These are phyloP conservation scores for Pseudodiploospora longispora DNA, from an alignment of 2,329 filamentous ascomycete species.

Conservation along the genomic window DNA sequence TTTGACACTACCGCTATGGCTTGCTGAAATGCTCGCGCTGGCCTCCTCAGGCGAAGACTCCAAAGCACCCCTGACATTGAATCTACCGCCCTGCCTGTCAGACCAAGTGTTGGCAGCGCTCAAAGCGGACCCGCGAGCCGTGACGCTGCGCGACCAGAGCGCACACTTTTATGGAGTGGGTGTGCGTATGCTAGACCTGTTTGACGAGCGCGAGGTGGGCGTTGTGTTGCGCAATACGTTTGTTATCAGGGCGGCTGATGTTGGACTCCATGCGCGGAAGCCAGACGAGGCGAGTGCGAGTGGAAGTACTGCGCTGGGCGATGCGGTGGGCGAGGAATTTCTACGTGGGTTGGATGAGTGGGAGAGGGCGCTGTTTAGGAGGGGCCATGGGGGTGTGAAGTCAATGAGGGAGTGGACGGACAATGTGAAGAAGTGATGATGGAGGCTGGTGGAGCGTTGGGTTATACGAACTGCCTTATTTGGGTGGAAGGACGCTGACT, in stretches of 20 bases:
- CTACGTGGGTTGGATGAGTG: constrained; percentile 82
- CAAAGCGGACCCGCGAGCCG: constrained; percentile 79
- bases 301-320: constrained; percentile 22
- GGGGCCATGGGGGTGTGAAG: constrained; percentile 66
- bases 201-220: constrained; percentile 73
- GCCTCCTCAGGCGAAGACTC: constrained; percentile 41
- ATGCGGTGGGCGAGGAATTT: constrained; percentile 60
- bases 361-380: constrained; percentile 69
- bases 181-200: constrained; percentile 78
- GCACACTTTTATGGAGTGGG: constrained; percentile 84
- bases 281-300: constrained; percentile 53
- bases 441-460: neutral
- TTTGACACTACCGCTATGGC: constrained; percentile 82
- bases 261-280: constrained; percentile 84
- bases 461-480: too few species aligned
- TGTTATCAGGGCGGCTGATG: constrained; percentile 69
- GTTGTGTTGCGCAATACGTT: constrained; percentile 71
- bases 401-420: constrained; percentile 63
- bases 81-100: constrained; percentile 70
- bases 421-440: constrained; percentile 31
- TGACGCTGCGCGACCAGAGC: constrained; percentile 75
- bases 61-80: constrained; percentile 65
- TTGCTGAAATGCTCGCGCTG: constrained; percentile 86
- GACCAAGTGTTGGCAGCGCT: constrained; percentile 79
- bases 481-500: too few species aligned